Evolutionary conservation across 257 asterid species (phyloP), one percentile per base, ranked within the genome.

Genomic region (Solanum chiquidenum): DNA sequence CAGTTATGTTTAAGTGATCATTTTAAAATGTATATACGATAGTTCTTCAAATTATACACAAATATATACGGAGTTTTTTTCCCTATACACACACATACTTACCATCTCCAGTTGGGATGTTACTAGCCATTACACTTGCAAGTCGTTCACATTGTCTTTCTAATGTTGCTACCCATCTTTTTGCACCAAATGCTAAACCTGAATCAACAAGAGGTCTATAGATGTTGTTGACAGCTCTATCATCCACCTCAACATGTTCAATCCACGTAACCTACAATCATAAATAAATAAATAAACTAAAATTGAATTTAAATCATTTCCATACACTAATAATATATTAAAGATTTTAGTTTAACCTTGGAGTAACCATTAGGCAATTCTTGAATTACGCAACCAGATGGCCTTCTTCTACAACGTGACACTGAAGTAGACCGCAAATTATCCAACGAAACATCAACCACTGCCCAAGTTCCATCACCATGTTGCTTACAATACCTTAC

Each of bases 281-380:
- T 2, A 38, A 84, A n/a, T 38, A 12, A 20, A 58, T 44, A 44
- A 46, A 46, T 13, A 12, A 72, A 66, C 20, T 33, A 3, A 11
- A 14, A 9, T 52, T 16, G 23, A 52, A 52, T 52, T 16, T 52
- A 16, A 52, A 6, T 52, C n/a, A 6, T 52, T 20, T 18, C 0
- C 10, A 0, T 73, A 9, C 80, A 31, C 76, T 13, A 69, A 0
- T 12, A 27, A 14, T 25, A 68, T 73, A 10, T 14, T 14, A 9
- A 6, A 52, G 23, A 5, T 16, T 49, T 49, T 14, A 49, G 5
- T 37, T 23, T 25, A 90, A 93, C 95, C 93, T 93, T 93, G 6
- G 94, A 93, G 90, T 92, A 93, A 31, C 94, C 95, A 83, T 93
- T 91, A 21, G 95, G 94, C 83, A 93, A 75, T 88, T 93, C 94